phyloP scores from a whole-genome alignment of 352 stramenopile species.

The Phytophthora pisi region DNA sequence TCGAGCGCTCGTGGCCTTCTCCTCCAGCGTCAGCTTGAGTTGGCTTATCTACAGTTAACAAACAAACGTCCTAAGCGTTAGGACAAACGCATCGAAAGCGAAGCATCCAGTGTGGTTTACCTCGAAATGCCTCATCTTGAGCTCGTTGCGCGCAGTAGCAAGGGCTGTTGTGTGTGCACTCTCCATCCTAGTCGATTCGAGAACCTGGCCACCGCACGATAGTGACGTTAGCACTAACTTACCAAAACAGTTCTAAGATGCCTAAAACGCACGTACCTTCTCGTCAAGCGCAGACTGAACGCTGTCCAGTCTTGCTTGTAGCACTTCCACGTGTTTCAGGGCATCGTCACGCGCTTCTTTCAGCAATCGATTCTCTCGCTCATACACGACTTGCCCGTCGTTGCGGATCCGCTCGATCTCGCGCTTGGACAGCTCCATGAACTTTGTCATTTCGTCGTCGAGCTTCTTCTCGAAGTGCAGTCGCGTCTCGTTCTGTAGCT shows the following conservation, averaged over 20 bases:
- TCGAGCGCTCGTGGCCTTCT: conserved; percentile 46
- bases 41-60: conserved; percentile 53
- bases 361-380: conserved; percentile 76
- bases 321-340: conserved; percentile 62
- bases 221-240: neutral
- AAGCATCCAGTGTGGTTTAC: conserved; percentile 12
- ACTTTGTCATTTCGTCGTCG: conserved; percentile 65
- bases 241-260: neutral
- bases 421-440: conserved; percentile 70
- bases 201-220: conserved; percentile 27
- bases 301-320: conserved; percentile 54
- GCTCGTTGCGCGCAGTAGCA: conserved; percentile 55
- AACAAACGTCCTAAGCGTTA: neutral
- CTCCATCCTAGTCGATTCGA: conserved; percentile 62
- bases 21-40: conserved; percentile 63
- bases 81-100: no score
- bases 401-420: conserved; percentile 76
- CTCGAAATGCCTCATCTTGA: conserved; percentile 88
- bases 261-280: conserved; percentile 34
- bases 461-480: conserved; percentile 73
- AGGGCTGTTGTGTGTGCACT: conserved; percentile 56
- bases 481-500: conserved; percentile 64
- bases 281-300: conserved; percentile 58
- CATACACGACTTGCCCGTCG: conserved; percentile 67
- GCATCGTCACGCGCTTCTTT: conserved; percentile 67